Conservation (phyloP, 345 rosid species). For the Melaleuca quinquenervia region DNA sequence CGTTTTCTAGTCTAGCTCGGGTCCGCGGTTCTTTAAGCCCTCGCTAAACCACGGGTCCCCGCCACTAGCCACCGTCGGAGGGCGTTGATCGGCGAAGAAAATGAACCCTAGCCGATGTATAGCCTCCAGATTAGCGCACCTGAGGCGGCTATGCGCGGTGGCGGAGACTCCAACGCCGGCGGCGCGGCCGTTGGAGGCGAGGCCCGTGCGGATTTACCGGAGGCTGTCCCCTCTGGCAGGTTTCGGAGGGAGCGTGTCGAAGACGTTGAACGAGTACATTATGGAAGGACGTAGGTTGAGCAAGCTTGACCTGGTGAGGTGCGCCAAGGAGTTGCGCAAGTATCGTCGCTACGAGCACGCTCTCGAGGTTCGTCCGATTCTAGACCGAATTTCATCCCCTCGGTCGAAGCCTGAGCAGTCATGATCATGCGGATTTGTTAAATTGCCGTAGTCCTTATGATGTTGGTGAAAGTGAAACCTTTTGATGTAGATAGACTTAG, state of each 20-base stretch:
- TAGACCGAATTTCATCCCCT: background rate
- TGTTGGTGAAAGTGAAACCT: background rate
- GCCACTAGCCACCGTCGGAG: background rate
- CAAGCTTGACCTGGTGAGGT: constrained; percentile 25
- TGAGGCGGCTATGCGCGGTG: constrained; percentile 16
- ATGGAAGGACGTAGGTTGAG: constrained; percentile 35
- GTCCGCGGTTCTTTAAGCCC: background rate
- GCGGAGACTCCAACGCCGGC: constrained; percentile 1
- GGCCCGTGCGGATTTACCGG: constrained; percentile 12
- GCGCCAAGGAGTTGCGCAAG: constrained; percentile 49
- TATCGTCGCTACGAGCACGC: constrained; percentile 39
- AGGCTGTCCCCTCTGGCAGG: constrained; percentile 39
- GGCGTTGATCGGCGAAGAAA: background rate
- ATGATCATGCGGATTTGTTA: background rate
- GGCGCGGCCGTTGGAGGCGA: background rate
- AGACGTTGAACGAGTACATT: constrained; percentile 35
- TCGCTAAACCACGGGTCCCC: background rate
- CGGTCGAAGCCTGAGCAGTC: background rate
- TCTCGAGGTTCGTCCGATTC: constrained; percentile 38
- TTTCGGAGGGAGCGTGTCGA: constrained; percentile 35
- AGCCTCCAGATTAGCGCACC: constrained; percentile 5
- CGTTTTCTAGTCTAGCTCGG: background rate
- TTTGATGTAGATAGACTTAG: too few relatives aligned
- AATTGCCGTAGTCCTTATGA: background rate
- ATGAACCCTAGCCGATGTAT: constrained; percentile 13